Conservation (phyloP, 257 asterid genomes). For the Paulownia fortunei region DNA sequence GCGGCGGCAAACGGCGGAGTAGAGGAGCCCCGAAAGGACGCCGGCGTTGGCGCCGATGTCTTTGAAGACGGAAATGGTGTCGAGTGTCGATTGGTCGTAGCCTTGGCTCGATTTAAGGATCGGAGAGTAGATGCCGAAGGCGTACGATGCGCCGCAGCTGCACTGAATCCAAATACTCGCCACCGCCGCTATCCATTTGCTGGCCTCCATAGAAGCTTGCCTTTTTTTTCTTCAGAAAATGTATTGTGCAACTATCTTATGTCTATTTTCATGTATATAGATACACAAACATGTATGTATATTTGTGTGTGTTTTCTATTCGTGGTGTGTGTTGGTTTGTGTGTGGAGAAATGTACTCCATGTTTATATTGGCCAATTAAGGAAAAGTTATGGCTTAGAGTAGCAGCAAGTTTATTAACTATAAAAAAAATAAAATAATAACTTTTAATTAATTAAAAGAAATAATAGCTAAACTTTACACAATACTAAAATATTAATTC, state of each 20-base stretch:
- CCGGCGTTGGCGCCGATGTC: constrained; percentile 99
- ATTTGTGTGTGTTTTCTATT: no score
- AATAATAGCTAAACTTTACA: no score
- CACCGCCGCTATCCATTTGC: constrained; percentile 74
- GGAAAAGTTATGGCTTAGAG: no score
- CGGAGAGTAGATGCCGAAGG: constrained; percentile 94
- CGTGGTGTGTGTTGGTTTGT: background rate
- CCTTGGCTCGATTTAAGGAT: constrained; percentile 72
- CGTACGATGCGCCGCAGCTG: constrained; percentile 91
- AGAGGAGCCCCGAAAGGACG: constrained; percentile 79
- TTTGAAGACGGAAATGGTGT: constrained; percentile 84
- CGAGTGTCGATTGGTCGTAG: constrained; percentile 87
- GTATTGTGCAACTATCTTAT: background rate
- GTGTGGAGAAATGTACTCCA: no score
- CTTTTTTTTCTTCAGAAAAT: background rate
- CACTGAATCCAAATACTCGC: constrained; percentile 98
- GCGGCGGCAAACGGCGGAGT: constrained; percentile 48
- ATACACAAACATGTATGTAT: background rate
- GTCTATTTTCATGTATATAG: background rate
- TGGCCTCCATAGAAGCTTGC: constrained; percentile 37
- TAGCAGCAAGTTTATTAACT: no score
- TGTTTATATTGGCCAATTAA: background rate
- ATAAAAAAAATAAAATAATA: no score
- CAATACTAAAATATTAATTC: no score
- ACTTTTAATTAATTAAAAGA: no score